Evolutionary conservation across 2,329 filamentous ascomycete species (phyloP).

Genomic region (Colletotrichum sp.): DNA sequence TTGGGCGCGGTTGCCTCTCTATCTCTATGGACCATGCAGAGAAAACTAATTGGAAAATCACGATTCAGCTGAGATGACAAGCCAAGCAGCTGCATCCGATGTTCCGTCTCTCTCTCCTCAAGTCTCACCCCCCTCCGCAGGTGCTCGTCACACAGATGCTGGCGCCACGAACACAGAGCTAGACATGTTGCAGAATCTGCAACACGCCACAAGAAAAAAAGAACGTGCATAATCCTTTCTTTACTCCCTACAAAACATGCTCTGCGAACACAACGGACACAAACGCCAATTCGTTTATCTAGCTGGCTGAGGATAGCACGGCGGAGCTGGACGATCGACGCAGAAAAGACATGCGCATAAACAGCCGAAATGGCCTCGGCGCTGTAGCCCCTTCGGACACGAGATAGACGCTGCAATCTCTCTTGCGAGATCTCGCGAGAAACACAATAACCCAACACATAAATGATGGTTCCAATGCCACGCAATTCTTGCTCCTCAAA

Average conservation of each 20-base stretch:
- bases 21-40: not conserved
- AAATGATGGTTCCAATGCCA: not conserved
- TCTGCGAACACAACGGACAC: not conserved
- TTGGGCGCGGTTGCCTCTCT: not conserved
- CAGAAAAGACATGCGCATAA: not conserved
- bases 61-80: not conserved
- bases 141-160: not conserved
- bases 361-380: not conserved
- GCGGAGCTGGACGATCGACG: not conserved
- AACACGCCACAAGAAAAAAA: constrained; percentile 11
- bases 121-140: not conserved
- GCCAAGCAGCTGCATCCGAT: not conserved
- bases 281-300: not conserved
- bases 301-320: not conserved
- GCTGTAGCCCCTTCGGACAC: not conserved
- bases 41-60: not conserved
- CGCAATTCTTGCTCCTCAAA: not conserved
- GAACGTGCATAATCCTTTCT: constrained; percentile 10
- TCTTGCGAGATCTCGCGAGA: not conserved
- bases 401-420: not conserved
- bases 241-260: not conserved
- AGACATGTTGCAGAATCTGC: constrained; percentile 21
- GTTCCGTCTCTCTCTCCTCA: not conserved
- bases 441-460: not conserved
- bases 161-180: not conserved